Conservation (phyloP, 2,329 filamentous ascomycete species). For the Scytalidium lignicola region DNA sequence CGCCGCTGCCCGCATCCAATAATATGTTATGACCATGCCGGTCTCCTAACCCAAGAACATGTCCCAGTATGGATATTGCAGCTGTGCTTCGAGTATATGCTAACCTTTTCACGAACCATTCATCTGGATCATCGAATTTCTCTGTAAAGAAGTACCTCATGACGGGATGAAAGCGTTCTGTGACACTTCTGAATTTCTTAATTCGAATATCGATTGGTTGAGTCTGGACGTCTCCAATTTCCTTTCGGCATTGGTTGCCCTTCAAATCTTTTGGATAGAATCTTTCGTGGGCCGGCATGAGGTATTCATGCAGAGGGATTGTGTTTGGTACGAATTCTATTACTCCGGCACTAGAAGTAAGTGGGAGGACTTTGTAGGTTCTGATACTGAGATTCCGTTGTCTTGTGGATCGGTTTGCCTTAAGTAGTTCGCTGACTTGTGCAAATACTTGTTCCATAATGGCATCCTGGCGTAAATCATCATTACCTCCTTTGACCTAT, state of each 20-base stretch:
- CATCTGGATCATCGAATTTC: constrained; percentile 85
- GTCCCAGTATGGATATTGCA: constrained; percentile 89
- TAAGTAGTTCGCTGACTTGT: constrained; percentile 85
- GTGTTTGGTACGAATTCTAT: constrained; percentile 98
- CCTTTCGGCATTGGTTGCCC: constrained; percentile 68
- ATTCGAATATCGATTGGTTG: constrained; percentile 67
- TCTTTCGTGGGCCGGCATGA: constrained; percentile 82
- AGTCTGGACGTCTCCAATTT: constrained; percentile 68
- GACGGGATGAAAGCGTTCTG: constrained; percentile 81
- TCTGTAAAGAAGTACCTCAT: constrained; percentile 98
- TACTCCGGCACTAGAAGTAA: constrained; percentile 79
- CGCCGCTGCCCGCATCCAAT: constrained; percentile 81
- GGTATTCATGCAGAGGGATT: constrained; percentile 83
- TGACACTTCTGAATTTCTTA: constrained; percentile 70
- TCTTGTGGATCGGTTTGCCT: constrained; percentile 78
- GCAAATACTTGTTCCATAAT: constrained; percentile 99
- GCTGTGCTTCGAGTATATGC: constrained; percentile 93
- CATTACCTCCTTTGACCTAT: constrained; percentile 85
- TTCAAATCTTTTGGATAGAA: constrained; percentile 85
- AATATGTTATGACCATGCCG: constrained; percentile 96
- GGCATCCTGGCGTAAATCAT: constrained; percentile 93
- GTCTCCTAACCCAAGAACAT: constrained; percentile 88
- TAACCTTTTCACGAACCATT: constrained; percentile 86
- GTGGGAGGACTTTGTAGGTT: constrained; percentile 93
- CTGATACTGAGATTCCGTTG: constrained; percentile 86